These are phyloP conservation scores for Polytrichum formosum DNA, from an alignment of 225 moss, liverwort and hornwort species.

Conservation along the genomic window DNA sequence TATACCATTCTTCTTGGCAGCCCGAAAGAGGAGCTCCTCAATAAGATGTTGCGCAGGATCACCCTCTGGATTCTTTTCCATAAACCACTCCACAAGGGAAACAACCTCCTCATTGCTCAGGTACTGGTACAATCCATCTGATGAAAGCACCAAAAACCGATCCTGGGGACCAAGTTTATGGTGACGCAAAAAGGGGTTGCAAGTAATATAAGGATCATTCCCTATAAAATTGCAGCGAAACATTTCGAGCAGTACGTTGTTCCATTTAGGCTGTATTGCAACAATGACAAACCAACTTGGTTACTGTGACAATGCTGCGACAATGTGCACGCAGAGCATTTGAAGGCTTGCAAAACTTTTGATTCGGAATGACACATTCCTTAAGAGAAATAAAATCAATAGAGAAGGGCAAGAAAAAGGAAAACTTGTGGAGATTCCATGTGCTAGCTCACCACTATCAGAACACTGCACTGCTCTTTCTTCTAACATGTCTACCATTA, in stretches of 20 bases:
- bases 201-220: slow-evolving; percentile 79
- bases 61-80: slow-evolving; percentile 96
- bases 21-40: slow-evolving; percentile 93
- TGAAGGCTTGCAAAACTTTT: no score
- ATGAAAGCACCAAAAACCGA: slow-evolving; percentile 97
- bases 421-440: no score
- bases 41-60: slow-evolving; percentile 98
- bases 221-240: slow-evolving; percentile 95
- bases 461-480: no score
- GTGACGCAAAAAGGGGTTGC: slow-evolving; percentile 86
- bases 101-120: slow-evolving; percentile 98
- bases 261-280: slow-evolving; percentile 83
- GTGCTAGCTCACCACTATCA: no score
- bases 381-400: no score
- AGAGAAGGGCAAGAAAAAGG: no score
- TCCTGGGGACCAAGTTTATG: slow-evolving; percentile 93
- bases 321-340: no score
- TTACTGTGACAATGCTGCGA: no score
- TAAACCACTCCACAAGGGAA: slow-evolving; percentile 92
- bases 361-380: no score
- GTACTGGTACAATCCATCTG: slow-evolving; percentile 97
- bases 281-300: no score
- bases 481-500: no score
- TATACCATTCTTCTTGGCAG: slow-evolving; percentile 95
- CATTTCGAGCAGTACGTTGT: slow-evolving; percentile 97